Evolutionary conservation across 2,329 filamentous ascomycete genomes (phyloP), one percentile per base, ranked within the genome.

Genomic region (Talaromyces sp.): DNA sequence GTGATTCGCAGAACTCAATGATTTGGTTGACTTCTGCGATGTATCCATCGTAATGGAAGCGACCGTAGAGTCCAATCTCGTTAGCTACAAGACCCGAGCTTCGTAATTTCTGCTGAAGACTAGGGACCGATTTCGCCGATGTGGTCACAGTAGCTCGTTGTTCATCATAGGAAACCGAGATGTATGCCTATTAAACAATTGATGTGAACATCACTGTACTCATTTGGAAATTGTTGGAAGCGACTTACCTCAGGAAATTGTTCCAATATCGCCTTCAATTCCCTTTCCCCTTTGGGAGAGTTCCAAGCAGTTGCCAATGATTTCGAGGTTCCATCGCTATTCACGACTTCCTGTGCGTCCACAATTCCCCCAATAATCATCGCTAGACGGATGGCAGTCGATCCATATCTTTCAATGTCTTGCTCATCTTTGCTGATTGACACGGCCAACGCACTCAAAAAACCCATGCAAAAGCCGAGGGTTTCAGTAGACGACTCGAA

Each of bases 401-500:
- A 70, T 0, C 73, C 76, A 61, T 77, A 70, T 8, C 65, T 59
- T 29, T 69, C 54, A n/a, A 80, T 65, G 1, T 77, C 67, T 0
- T 59, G 41, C 1, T 54, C 51, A 29, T 65, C 71, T 1, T 48
- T 9, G 17, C 73, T 65, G 61, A 70, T 66, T 0, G 76, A 67
- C 0, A 77, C 72, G 0, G 75, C 74, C 12, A 74, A 58, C 7
- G 78, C 74, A 46, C 64, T 70, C n/a, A 80, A 55, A 1, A 79
- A 57, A 0, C 78, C 77, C 1, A 71, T 72, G 38, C 78, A 80
- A 56, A 79, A 73, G 0, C 78, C 78, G 0, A 73, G 43, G 1
- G 67, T 68, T 63, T 71, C 66, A 2, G 59, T 64, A n/a, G 54
- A 56, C 0, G 26, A 54, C n/a, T 57, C 50, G 8, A 56, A 12